Evolutionary conservation across 2,329 filamentous ascomycete genomes (phyloP).

Genomic region (Microascus cirrosus): DNA sequence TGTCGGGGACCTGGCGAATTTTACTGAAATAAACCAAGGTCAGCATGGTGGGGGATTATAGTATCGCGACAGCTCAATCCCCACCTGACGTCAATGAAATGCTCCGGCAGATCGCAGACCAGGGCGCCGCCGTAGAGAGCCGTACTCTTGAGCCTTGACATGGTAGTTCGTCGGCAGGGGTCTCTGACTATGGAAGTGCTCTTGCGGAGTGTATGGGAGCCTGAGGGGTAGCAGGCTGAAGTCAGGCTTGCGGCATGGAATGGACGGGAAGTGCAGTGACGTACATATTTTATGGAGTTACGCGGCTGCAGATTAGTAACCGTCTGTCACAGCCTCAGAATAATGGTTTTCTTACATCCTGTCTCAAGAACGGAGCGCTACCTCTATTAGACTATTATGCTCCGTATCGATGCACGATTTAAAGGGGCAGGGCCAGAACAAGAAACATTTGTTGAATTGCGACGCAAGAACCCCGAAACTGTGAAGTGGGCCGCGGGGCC

Average conservation of each 20-base stretch:
- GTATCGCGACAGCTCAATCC: conserved; percentile 6
- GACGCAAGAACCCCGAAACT: too few species aligned
- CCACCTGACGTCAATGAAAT: conserved; percentile 65
- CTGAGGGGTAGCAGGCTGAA: background rate
- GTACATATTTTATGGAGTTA: background rate
- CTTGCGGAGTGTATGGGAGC: background rate
- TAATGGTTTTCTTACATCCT: background rate
- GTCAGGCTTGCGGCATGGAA: background rate
- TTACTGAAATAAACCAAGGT: conserved; percentile 31
- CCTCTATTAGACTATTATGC: too few species aligned
- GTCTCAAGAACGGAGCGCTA: too few species aligned
- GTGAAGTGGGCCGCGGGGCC: too few species aligned
- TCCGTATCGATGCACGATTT: too few species aligned
- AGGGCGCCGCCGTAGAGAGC: conserved; percentile 65
- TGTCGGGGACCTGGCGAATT: conserved; percentile 67
- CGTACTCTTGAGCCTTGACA: conserved; percentile 44
- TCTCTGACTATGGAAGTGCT: background rate
- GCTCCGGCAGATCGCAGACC: conserved; percentile 52
- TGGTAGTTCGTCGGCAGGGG: conserved; percentile 13
- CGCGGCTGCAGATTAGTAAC: background rate
- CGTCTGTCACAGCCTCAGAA: background rate
- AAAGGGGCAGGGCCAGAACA: too few species aligned
- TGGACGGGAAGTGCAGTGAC: background rate
- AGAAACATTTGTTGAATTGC: background rate
- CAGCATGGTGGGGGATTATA: conserved; percentile 6